Evolutionary conservation across 2,329 filamentous ascomycete genomes (phyloP).

Genomic region (Coniochaeta pulveracea): DNA sequence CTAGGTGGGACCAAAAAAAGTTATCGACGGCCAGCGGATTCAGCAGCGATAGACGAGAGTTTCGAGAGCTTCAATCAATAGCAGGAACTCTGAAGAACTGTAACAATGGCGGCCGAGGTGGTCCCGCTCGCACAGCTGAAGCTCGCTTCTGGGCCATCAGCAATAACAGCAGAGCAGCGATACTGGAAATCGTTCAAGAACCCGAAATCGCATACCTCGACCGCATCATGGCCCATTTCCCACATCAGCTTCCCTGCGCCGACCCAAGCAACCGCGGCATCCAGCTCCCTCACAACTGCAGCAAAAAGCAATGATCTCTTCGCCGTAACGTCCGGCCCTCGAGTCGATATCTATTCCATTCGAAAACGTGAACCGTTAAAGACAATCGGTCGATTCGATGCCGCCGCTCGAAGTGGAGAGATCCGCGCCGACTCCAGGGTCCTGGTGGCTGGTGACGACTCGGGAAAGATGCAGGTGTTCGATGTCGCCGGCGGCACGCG

Average conservation of each 20-base stretch:
- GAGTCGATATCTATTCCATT: constrained; percentile 88
- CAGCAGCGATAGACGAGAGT: too few relatives aligned
- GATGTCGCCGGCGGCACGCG: constrained; percentile 58
- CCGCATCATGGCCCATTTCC: constrained; percentile 80
- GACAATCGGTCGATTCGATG: constrained; percentile 87
- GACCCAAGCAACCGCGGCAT: constrained; percentile 24
- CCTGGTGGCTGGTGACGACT: constrained; percentile 83
- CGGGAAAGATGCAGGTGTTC: constrained; percentile 88
- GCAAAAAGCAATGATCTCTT: constrained; percentile 58
- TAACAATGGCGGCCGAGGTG: constrained; percentile 80
- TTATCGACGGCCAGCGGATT: too few relatives aligned
- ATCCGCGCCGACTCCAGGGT: constrained; percentile 82
- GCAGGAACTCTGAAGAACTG: too few relatives aligned
- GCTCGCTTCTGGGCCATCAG: constrained; percentile 70
- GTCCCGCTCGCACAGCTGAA: constrained; percentile 70
- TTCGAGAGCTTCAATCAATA: too few relatives aligned
- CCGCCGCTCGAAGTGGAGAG: constrained; percentile 81
- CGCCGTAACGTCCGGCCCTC: constrained; percentile 86
- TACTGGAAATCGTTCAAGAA: constrained; percentile 97
- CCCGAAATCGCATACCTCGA: constrained; percentile 79
- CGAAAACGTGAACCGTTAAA: constrained; percentile 86
- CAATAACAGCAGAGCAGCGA: constrained; percentile 80
- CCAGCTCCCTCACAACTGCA: constrained; percentile 26
- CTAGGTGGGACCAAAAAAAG: too few relatives aligned
- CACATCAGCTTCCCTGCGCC: constrained; percentile 66